phyloP scores from a whole-genome alignment of 345 rosid genomes.

The Trapa incisa region DNA sequence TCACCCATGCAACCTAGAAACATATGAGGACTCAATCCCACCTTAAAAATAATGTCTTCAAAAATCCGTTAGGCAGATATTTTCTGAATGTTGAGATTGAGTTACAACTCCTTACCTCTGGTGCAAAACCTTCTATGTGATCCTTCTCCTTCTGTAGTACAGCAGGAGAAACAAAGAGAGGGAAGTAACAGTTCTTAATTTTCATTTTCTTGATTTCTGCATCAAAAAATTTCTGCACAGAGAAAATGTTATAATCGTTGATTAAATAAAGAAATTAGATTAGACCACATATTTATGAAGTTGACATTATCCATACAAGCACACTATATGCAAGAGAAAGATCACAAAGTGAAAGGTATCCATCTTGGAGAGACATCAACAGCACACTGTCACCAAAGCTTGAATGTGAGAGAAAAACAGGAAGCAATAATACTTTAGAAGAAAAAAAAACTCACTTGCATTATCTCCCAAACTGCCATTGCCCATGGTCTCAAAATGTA shows the following conservation, averaged over 20 bases:
- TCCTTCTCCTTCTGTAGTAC: slow-evolving; percentile 41
- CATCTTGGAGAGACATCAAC: not conserved
- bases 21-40: not conserved
- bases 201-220: slow-evolving; percentile 88
- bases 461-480: slow-evolving; percentile 83
- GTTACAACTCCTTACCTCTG: not conserved
- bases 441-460: slow-evolving; percentile 50
- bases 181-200: slow-evolving; percentile 87
- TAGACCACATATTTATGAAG: not conserved
- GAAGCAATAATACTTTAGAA: not conserved
- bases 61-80: not conserved
- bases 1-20: slow-evolving; percentile 94
- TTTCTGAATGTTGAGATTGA: not conserved
- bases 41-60: not conserved
- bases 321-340: not conserved
- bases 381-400: not conserved
- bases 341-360: not conserved
- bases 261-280: not conserved
- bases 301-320: not conserved
- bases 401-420: not conserved
- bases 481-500: slow-evolving; percentile 96
- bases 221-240: slow-evolving; percentile 69
- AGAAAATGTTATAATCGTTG: not conserved
- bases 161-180: slow-evolving; percentile 81
- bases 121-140: not conserved